A percentile compares a stretch with the other conserved stretches of the same genome.
phyloP scores from a whole-genome alignment of 768 basidiomycete species.

The Russula vinacea region DNA sequence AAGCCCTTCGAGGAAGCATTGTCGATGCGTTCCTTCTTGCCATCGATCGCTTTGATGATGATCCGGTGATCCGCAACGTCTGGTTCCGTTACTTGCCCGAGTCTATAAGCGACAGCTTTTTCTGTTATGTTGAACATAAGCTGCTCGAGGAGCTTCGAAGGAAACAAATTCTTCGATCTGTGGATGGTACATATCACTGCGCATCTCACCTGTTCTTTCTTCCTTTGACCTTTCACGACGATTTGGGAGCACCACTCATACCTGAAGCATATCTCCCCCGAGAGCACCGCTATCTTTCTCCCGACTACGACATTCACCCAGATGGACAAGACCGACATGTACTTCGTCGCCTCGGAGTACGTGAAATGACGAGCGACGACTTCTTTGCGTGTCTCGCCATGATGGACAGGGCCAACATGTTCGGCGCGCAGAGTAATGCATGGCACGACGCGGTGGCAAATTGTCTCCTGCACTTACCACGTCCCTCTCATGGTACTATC shows the following conservation, averaged over 20 bases:
- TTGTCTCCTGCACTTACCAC: not conserved
- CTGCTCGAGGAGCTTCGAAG: constrained; percentile 15
- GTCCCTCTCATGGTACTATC: not conserved
- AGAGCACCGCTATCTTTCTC: constrained; percentile 14
- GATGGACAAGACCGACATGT: not conserved
- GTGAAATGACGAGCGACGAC: constrained; percentile 20
- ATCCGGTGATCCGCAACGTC: constrained; percentile 27
- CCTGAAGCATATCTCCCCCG: constrained; percentile 14
- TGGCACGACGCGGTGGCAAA: constrained; percentile 24
- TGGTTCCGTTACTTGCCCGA: constrained; percentile 35
- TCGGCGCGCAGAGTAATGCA: not conserved
- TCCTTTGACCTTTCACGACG: constrained; percentile 2
- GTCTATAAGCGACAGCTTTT: constrained; percentile 27
- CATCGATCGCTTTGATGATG: constrained; percentile 26
- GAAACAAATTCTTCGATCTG: constrained; percentile 28
- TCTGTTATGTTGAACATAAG: constrained; percentile 24
- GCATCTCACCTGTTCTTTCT: constrained; percentile 23
- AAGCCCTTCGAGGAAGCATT: constrained; percentile 29
- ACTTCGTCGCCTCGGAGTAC: constrained; percentile 25
- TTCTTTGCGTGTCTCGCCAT: constrained; percentile 14
- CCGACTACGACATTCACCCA: constrained; percentile 15
- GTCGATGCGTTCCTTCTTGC: constrained; percentile 31
- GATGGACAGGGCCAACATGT: constrained; percentile 11
- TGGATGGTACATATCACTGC: constrained; percentile 19
- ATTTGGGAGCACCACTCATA: constrained; percentile 15